Base-by-base conservation (phyloP, 768 basidiomycete species). In the Terana coerulea region DNA sequence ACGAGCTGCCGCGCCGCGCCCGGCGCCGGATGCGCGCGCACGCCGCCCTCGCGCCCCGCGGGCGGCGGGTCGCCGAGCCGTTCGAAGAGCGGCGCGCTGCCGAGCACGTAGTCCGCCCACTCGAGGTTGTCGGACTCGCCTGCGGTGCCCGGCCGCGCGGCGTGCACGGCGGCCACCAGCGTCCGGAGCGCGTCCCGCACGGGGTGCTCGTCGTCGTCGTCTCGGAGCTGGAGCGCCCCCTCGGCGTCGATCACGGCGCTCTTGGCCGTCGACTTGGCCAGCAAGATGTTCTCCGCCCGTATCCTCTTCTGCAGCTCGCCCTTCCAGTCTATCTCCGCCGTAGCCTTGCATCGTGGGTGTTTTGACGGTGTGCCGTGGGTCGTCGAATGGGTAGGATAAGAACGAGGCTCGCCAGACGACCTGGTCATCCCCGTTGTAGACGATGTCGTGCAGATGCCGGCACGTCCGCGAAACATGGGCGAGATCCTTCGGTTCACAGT, bases 401-500 rank as follows among this genome's bases (percentile, higher is more conserved):
- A 84, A 88, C 46, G 88, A 70, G 47, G 77, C 70, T 47, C 82
- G 80, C 86, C 86, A 91, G 34, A 91, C 74, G 61, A 80, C 78
- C 41, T 77, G 75, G 66, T 85, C 81, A 25, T 68, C 53, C 26
- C 71, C 53, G 19, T 69, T 62, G 59, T 81, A 78, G 37, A 86
- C 74, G 40, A 86, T 66, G 34, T 61, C 59, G 57, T 69, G 69
- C 14, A 81, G 76, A 7, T 67, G 58, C 19, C 70, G 70, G 60
- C 80, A 85, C 40, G 82, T 79, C 61, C 71, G 70, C 12, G 83
- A 70, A 61, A 87, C 83, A 24, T 73, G 62, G n/a, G 80, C 71
- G 39, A 88, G 75, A 50, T 85, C 83, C 56, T 67, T 67, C 35
- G 81, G 79, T 56, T 76, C 51, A 58, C 80, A 81, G 57, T 76